Conservation (phyloP, 108 stramenopile species). For the Fragilariopsis cylindrus region DNA sequence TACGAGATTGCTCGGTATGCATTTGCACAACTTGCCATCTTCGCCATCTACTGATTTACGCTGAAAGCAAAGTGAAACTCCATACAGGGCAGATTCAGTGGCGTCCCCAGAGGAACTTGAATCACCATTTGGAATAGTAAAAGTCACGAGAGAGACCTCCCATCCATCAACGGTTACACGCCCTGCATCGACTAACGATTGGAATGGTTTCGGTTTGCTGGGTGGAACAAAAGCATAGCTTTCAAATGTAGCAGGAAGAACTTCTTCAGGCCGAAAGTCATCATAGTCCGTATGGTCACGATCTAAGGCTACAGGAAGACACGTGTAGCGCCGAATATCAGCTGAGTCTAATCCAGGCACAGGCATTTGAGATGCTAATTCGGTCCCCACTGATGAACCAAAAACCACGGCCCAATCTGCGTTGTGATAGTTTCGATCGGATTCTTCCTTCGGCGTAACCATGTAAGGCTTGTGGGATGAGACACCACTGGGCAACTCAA, state of each 20-base stretch:
- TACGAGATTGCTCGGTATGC: conserved; percentile 5
- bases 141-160: conserved; percentile 75
- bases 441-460: not conserved
- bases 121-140: conserved; percentile 64
- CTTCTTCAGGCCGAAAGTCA: conserved; percentile 22
- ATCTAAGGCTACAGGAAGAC: conserved; percentile 39
- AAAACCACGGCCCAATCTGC: conserved; percentile 81
- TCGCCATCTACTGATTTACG: not conserved
- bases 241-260: conserved; percentile 70
- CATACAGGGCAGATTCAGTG: conserved; percentile 57
- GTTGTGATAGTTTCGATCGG: conserved; percentile 24
- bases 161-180: conserved; percentile 65
- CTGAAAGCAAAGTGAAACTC: conserved; percentile 73
- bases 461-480: conserved; percentile 68
- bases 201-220: conserved; percentile 45
- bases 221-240: conserved; percentile 69
- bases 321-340: conserved; percentile 62
- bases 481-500: conserved; percentile 70
- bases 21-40: conserved; percentile 1
- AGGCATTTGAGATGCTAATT: conserved; percentile 31
- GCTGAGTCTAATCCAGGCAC: conserved; percentile 35
- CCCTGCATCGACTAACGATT: conserved; percentile 1
- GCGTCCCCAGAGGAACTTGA: conserved; percentile 37
- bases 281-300: conserved; percentile 23
- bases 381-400: conserved; percentile 41